These are phyloP conservation scores for Cucurbitaria berberidis DNA, from an alignment of 2,329 filamentous ascomycete genomes.

Conservation along the genomic window DNA sequence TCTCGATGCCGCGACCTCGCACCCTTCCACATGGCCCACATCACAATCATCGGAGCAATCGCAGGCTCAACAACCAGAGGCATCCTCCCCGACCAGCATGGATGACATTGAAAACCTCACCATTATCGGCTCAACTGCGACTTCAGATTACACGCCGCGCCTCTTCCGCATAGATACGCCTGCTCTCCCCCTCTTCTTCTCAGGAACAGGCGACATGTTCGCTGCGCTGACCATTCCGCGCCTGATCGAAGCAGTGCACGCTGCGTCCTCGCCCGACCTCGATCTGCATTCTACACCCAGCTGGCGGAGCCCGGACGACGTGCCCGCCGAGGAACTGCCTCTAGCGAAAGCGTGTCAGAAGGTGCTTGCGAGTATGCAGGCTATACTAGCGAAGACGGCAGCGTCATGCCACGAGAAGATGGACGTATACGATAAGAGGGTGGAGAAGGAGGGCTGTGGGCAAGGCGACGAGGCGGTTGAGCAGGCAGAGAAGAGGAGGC, in stretches of 20 bases:
- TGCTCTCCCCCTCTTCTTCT: slow-evolving; percentile 90
- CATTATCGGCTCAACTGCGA: slow-evolving; percentile 79
- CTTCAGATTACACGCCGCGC: slow-evolving; percentile 69
- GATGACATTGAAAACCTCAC: slow-evolving; percentile 58
- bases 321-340: slow-evolving; percentile 73
- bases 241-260: slow-evolving; percentile 78
- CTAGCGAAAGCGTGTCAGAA: slow-evolving; percentile 83
- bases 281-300: slow-evolving; percentile 62
- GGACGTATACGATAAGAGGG: slow-evolving; percentile 53
- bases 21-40: slow-evolving; percentile 14
- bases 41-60: slow-evolving; percentile 2
- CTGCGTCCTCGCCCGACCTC: slow-evolving; percentile 38
- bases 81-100: slow-evolving; percentile 7
- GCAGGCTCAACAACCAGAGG: not conserved
- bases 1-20: slow-evolving; percentile 21
- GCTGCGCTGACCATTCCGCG: slow-evolving; percentile 87
- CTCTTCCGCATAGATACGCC: slow-evolving; percentile 89
- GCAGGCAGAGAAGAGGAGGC: slow-evolving; percentile 62
- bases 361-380: slow-evolving; percentile 91
- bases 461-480: slow-evolving; percentile 51
- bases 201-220: slow-evolving; percentile 98
- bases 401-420: slow-evolving; percentile 71
- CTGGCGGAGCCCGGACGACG: slow-evolving; percentile 80
- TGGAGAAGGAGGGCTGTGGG: slow-evolving; percentile 54
- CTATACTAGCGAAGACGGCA: slow-evolving; percentile 73